phyloP scores from a whole-genome alignment of 208 protist species.

The Naegleria gruberi region DNA sequence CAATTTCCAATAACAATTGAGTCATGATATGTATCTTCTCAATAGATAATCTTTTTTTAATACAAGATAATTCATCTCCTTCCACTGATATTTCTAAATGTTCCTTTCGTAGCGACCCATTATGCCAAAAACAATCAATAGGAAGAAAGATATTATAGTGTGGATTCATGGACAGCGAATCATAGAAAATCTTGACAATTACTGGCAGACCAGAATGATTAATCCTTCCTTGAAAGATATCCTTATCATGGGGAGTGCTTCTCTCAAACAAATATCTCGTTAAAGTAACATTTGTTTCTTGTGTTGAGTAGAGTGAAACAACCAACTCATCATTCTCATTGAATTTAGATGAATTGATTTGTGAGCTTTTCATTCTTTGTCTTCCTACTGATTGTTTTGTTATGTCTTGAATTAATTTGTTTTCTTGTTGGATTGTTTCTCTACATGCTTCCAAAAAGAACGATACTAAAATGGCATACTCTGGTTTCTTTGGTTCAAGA shows the following conservation, averaged over 20 bases:
- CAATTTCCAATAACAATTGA: neutral
- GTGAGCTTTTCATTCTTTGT: neutral
- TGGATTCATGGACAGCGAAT: neutral
- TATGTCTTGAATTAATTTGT: neutral
- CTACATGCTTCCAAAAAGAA: neutral
- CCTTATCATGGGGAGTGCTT: neutral
- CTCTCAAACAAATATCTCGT: neutral
- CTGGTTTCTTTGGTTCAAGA: neutral
- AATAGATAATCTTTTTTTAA: neutral
- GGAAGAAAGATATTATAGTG: neutral
- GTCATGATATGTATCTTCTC: neutral
- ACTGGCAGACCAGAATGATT: neutral
- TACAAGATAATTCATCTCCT: neutral
- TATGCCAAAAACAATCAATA: neutral
- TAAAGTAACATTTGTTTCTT: neutral
- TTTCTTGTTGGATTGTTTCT: neutral
- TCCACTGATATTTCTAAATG: neutral
- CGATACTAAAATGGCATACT: neutral
- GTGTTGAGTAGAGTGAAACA: neutral
- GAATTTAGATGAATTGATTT: neutral
- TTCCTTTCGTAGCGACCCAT: neutral
- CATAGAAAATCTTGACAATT: neutral
- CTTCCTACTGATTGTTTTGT: neutral
- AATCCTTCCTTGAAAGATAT: neutral
- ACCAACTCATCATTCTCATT: neutral